Percentiles rank a stretch among this genome's conserved stretches.
Evolutionary conservation across 768 basidiomycete genomes (phyloP).

Genomic region (Tylopilus balloui): DNA sequence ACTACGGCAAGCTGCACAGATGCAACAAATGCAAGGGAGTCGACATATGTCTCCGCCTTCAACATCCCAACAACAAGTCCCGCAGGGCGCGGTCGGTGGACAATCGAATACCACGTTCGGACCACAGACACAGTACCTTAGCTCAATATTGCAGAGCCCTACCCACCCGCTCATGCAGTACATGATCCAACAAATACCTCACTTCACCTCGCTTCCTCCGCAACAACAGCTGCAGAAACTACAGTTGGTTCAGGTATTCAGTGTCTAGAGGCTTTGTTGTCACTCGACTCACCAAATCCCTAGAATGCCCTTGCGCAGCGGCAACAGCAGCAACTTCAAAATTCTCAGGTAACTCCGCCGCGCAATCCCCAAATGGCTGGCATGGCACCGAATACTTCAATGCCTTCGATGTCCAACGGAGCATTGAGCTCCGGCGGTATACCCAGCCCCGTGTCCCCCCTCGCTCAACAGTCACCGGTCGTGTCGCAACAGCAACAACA

Average conservation of each 20-base stretch:
- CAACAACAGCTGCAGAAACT: constrained; percentile 60
- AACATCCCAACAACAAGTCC: constrained; percentile 19
- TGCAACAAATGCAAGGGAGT: constrained; percentile 32
- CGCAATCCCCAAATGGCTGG: constrained; percentile 30
- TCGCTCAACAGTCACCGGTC: constrained; percentile 27
- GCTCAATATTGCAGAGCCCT: constrained; percentile 49
- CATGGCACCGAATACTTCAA: constrained; percentile 27
- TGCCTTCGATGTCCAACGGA: constrained; percentile 25
- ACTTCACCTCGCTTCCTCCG: constrained; percentile 47
- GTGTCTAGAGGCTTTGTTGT: background rate
- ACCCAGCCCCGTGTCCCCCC: constrained; percentile 29
- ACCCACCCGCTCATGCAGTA: constrained; percentile 56
- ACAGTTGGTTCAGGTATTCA: constrained; percentile 46
- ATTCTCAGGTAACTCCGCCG: constrained; percentile 19
- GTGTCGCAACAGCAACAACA: constrained; percentile 28
- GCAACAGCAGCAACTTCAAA: constrained; percentile 33
- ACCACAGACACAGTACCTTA: constrained; percentile 40
- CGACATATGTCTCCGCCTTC: constrained; percentile 44
- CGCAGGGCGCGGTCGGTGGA: constrained; percentile 14
- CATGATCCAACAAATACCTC: constrained; percentile 47
- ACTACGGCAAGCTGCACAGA: constrained; percentile 31
- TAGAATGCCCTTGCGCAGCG: constrained; percentile 21
- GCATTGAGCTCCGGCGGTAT: constrained; percentile 22
- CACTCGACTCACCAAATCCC: constrained; percentile 5
- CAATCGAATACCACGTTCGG: constrained; percentile 24